Conservation (phyloP, 805 yeast genomes). For the Metschnikowia bowlesiae region DNA sequence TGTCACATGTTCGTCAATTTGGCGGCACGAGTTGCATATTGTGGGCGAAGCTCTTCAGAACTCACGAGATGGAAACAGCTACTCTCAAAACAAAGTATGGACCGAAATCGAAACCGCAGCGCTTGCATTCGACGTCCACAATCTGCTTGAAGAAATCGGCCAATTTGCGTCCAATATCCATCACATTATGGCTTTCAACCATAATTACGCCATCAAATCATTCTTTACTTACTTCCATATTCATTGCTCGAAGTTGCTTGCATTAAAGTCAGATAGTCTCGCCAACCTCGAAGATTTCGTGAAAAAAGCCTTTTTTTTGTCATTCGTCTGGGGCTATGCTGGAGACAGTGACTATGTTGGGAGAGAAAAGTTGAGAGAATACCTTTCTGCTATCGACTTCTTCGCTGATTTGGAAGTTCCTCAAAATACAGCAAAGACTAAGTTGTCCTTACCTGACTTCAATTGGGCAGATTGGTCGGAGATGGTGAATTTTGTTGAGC, state of each 20-base stretch:
- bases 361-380: slow-evolving; percentile 34
- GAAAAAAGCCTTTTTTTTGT: slow-evolving; percentile 29
- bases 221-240: slow-evolving; percentile 38
- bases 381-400: slow-evolving; percentile 18
- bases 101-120: slow-evolving; percentile 9
- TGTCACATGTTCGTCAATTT: slow-evolving; percentile 16
- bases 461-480: slow-evolving; percentile 43
- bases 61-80: neutral
- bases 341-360: slow-evolving; percentile 49
- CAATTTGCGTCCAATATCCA: slow-evolving; percentile 21
- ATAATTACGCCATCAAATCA: slow-evolving; percentile 33
- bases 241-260: slow-evolving; percentile 25
- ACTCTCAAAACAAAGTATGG: slow-evolving; percentile 10
- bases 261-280: neutral
- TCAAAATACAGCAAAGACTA: slow-evolving; percentile 34
- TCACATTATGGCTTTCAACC: slow-evolving; percentile 53
- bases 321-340: slow-evolving; percentile 59
- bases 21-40: slow-evolving; percentile 9
- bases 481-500: slow-evolving; percentile 36
- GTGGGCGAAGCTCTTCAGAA: slow-evolving; percentile 2
- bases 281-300: slow-evolving; percentile 28
- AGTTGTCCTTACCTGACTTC: slow-evolving; percentile 41
- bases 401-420: slow-evolving; percentile 15
- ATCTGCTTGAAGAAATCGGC: slow-evolving; percentile 15
- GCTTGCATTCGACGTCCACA: neutral